phyloP scores from a whole-genome alignment of 495 filamentous ascomycete genomes.

The Aspergillus funiculosus region DNA sequence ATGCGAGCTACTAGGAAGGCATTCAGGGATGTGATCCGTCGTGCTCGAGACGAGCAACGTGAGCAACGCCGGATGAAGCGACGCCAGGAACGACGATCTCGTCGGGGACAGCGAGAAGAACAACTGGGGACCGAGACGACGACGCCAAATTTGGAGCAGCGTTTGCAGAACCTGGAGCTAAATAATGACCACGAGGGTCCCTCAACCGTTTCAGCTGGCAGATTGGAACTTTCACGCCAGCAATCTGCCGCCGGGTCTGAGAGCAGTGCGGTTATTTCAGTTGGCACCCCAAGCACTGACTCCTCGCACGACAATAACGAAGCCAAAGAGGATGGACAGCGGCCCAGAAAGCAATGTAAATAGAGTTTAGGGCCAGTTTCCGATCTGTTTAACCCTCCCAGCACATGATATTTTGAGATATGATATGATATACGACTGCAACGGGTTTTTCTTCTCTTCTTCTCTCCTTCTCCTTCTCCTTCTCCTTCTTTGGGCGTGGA shows the following conservation, averaged over 20 bases:
- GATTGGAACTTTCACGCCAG: conserved; percentile 8
- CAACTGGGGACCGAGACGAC: not conserved
- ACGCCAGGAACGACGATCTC: conserved; percentile 19
- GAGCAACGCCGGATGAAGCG: conserved; percentile 25
- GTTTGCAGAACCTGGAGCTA: conserved; percentile 23
- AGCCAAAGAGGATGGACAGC: not conserved
- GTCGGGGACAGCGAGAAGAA: conserved; percentile 1
- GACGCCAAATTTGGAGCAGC: conserved; percentile 12
- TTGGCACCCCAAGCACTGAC: conserved; percentile 20
- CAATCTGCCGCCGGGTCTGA: conserved; percentile 20
- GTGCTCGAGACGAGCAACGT: conserved; percentile 38
- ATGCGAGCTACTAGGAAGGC: conserved; percentile 34
- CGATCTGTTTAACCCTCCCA: not conserved
- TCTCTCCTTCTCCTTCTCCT: not conserved
- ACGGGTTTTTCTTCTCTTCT: no score
- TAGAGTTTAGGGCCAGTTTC: not conserved
- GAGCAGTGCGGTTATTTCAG: conserved; percentile 21
- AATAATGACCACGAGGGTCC: conserved; percentile 14
- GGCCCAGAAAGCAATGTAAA: not conserved
- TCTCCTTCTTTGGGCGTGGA: no score
- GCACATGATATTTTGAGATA: not conserved
- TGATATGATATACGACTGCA: conserved; percentile 2
- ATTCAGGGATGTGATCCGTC: conserved; percentile 36
- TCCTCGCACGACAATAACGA: conserved; percentile 17
- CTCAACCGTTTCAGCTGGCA: conserved; percentile 13